A percentile compares a stretch with the other conserved stretches of the same genome.
Evolutionary conservation across 2,329 filamentous ascomycete species (phyloP).

Genomic region (Colletotrichum nymphaeae): DNA sequence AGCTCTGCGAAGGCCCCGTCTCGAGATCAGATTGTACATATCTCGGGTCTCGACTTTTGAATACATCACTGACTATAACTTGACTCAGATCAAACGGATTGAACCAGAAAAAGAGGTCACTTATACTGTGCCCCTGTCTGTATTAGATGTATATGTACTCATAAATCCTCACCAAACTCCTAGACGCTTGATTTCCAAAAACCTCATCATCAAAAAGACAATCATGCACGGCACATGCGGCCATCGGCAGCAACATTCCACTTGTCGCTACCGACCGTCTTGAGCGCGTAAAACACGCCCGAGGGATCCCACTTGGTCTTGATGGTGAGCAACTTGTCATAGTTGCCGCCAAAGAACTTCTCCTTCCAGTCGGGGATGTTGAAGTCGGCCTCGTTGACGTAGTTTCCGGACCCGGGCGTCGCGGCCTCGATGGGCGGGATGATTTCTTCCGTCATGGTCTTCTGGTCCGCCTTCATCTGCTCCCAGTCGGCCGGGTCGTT

Average conservation of each 20-base stretch:
- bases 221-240: conserved; percentile 50
- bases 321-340: conserved; percentile 51
- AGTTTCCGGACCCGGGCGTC: conserved; percentile 56
- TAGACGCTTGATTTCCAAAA: not conserved
- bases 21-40: not conserved
- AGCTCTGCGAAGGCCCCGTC: not conserved
- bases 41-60: not conserved
- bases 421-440: conserved; percentile 37
- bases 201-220: not conserved
- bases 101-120: not conserved
- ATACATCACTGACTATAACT: not conserved
- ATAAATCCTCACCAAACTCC: not conserved
- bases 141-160: not conserved
- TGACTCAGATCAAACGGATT: too few relatives aligned
- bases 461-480: conserved; percentile 30
- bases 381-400: conserved; percentile 64
- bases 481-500: conserved; percentile 33
- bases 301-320: conserved; percentile 63
- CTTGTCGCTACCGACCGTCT: conserved; percentile 63
- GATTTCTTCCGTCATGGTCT: conserved; percentile 34
- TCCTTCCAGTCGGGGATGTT: conserved; percentile 57
- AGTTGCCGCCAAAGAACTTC: conserved; percentile 61
- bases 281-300: conserved; percentile 57
- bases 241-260: conserved; percentile 56
- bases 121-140: not conserved